phyloP scores from a whole-genome alignment of 805 yeast genomes.

The Lachancea kluyveri region DNA sequence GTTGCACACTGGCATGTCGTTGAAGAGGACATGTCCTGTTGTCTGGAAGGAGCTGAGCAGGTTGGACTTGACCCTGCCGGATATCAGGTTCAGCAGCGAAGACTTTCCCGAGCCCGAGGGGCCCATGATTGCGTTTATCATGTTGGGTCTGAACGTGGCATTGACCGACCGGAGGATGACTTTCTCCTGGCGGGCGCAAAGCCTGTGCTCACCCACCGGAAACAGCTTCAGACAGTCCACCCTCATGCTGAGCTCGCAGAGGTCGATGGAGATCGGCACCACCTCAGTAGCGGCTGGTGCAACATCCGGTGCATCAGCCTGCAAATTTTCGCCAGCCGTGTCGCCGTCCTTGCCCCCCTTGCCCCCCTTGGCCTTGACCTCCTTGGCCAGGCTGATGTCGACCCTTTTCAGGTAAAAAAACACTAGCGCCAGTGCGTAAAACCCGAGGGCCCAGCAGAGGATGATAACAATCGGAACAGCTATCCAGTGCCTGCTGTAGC shows the following conservation, averaged over 20 bases:
- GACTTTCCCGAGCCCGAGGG: slow-evolving; percentile 81
- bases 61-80: slow-evolving; percentile 45
- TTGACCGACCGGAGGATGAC: slow-evolving; percentile 40
- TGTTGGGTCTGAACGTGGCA: slow-evolving; percentile 48
- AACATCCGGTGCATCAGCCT: slow-evolving; percentile 1
- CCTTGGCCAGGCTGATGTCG: slow-evolving; percentile 23
- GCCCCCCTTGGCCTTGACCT: slow-evolving; percentile 15
- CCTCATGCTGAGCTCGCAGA: slow-evolving; percentile 13
- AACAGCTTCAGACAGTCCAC: slow-evolving; percentile 1
- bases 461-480: slow-evolving; percentile 56
- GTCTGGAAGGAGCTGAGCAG: slow-evolving; percentile 26
- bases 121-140: slow-evolving; percentile 69
- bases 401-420: slow-evolving; percentile 42
- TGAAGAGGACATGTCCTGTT: slow-evolving; percentile 41
- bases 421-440: slow-evolving; percentile 42
- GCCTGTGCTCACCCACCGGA: not conserved
- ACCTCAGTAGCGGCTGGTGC: not conserved
- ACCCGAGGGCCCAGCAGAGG: slow-evolving; percentile 53
- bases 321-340: slow-evolving; percentile 1
- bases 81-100: slow-evolving; percentile 54
- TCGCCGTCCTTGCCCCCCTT: slow-evolving; percentile 1
- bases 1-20: slow-evolving; percentile 33
- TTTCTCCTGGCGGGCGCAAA: slow-evolving; percentile 15
- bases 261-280: slow-evolving; percentile 12
- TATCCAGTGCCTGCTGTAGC: slow-evolving; percentile 60